phyloP scores from a whole-genome alignment of 441 rosid genomes.

The Omphalea diandra region DNA sequence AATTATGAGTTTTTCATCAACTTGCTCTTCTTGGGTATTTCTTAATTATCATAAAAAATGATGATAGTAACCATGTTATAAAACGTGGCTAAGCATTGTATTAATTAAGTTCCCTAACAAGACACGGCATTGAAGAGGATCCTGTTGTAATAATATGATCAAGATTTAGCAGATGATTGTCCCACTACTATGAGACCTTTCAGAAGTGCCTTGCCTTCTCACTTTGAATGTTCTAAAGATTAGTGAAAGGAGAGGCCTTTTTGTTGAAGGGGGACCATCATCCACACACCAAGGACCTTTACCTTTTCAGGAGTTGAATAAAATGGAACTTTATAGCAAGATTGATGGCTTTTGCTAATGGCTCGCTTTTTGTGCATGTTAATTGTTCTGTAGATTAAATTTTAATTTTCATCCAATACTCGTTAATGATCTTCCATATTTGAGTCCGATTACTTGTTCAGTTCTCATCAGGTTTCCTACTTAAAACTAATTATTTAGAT shows the following conservation, averaged over 20 bases:
- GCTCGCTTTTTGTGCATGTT: neutral
- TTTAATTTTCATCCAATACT: neutral
- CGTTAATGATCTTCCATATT: neutral
- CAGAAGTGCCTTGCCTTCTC: too few species aligned
- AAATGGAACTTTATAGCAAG: neutral
- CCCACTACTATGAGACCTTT: too few species aligned
- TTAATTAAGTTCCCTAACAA: too few species aligned
- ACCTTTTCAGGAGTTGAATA: neutral
- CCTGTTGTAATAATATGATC: too few species aligned
- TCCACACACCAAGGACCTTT: neutral
- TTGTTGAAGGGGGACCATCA: constrained; percentile 9
- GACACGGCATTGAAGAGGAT: too few species aligned
- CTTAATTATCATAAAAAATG: too few species aligned
- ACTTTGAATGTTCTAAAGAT: too few species aligned
- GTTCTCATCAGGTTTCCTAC: neutral
- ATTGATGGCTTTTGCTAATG: neutral
- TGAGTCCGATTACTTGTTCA: neutral
- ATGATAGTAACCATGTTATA: too few species aligned
- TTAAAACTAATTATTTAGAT: neutral
- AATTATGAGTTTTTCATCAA: neutral
- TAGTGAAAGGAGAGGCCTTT: too few species aligned
- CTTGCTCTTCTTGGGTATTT: neutral
- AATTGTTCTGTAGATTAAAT: neutral
- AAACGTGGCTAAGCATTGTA: too few species aligned
- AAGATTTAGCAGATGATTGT: too few species aligned